Base-by-base conservation (phyloP, 1,284 basidiomycete species). In the Sanguinoderma infundibulare region DNA sequence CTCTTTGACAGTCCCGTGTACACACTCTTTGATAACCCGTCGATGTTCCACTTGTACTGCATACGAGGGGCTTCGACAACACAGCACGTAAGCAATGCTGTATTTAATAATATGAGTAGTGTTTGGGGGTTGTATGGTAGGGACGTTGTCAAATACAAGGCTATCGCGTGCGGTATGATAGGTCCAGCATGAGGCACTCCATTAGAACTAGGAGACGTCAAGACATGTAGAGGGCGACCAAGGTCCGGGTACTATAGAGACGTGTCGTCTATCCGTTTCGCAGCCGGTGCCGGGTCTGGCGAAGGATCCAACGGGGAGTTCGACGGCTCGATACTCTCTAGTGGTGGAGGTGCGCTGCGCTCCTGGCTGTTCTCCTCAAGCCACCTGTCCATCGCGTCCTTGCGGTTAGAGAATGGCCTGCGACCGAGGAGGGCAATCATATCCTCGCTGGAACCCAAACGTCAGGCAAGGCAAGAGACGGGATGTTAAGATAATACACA, bases 381-480 rank as follows among this genome's bases (percentile, higher is more conserved):
- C 89, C 94, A 96, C 74, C 90, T 92, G 79, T 96, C 94, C 94
- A 96, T 96, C 69, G 96, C 94, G 73, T 96, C 95, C 47, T 87
- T 84, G 51, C 85, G 85, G 63, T 86, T 85, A 38, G 78, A 81
- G 74, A 97, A 97, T 17, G 94, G 94, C 50, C 95, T 87, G 69
- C 90, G 90, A 51, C 96, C 95, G 38, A 98, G 84, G 26, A 96
- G 79, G 36, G 83, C 77, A 64, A 94, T 90, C 94, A 96, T 97
- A 70, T 96, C 92, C 82, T 94, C 91, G 42, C 87, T 87, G 66
- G 39, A 54, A 50, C 22, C 22, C 71, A 75, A 61, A 53, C 54
- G 62, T 69, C 22, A 69, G 55, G 40, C 14, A 44, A 20, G n/a
- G 22, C 50, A 38, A 38, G 28, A 24, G 9, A 53, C 20, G 12